phyloP scores from a whole-genome alignment of 345 rosid genomes.

The Jatropha curcas region DNA sequence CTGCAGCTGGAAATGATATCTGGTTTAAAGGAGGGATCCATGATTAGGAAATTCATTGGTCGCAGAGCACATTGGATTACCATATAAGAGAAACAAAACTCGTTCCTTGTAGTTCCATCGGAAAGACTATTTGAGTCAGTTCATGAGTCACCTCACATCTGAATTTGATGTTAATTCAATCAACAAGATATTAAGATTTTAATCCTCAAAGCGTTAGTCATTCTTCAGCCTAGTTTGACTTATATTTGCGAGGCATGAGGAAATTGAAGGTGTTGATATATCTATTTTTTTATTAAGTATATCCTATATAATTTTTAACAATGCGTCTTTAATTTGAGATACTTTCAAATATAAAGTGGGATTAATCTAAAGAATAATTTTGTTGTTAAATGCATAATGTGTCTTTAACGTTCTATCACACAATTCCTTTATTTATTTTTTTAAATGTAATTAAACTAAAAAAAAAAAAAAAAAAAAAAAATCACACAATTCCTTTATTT shows the following conservation, averaged over 20 bases:
- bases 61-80: neutral
- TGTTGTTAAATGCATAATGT: no score
- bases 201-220: neutral
- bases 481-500: no score
- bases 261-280: slow-evolving; percentile 15
- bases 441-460: no score
- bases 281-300: no score
- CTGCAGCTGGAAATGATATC: neutral
- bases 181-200: slow-evolving; percentile 1
- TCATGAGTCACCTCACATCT: slow-evolving; percentile 1
- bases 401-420: no score
- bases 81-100: neutral
- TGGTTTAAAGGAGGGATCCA: neutral
- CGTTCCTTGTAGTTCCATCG: neutral
- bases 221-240: neutral
- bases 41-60: neutral
- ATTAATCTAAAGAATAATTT: no score
- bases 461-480: no score
- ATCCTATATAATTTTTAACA: no score
- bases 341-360: no score
- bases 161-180: neutral
- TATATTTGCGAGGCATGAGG: neutral
- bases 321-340: no score
- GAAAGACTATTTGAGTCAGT: neutral
- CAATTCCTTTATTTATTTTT: no score